phyloP scores from a whole-genome alignment of 345 rosid genomes.

The Iberis pinnata region DNA sequence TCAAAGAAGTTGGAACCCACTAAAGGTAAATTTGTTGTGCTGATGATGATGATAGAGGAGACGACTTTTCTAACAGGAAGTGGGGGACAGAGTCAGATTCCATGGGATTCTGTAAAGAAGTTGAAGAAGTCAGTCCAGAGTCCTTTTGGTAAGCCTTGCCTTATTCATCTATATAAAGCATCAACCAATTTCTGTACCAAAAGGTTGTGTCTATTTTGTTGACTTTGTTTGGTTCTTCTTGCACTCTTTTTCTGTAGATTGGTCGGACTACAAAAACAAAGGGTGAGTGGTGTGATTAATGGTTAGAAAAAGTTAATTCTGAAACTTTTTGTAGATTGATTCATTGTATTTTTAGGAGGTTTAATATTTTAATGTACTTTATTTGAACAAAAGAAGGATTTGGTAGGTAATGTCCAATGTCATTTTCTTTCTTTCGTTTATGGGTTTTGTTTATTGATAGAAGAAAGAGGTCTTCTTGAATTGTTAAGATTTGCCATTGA shows the following conservation, averaged over 20 bases:
- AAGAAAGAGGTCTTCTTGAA: conserved; percentile 15
- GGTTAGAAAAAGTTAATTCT: conserved; percentile 3
- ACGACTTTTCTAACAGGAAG: conserved; percentile 24
- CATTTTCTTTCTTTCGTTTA: conserved; percentile 6
- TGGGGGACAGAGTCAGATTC: conserved; percentile 23
- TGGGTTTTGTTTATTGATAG: conserved; percentile 1
- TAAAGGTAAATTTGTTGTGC: conserved; percentile 18
- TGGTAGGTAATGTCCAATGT: conserved; percentile 12
- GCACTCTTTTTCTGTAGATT: conserved; percentile 9
- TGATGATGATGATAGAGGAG: conserved; percentile 12
- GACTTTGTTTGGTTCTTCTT: conserved; percentile 17
- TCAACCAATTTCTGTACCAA: not conserved
- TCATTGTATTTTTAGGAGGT: too few species aligned
- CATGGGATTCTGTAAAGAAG: conserved; percentile 14
- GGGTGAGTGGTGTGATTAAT: conserved; percentile 4
- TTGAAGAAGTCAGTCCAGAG: conserved; percentile 24
- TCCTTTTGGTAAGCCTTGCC: not conserved
- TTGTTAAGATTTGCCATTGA: conserved; percentile 16
- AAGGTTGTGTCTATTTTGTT: conserved; percentile 2
- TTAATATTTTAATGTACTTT: not conserved
- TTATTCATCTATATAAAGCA: conserved; percentile 8
- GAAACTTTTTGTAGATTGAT: not conserved
- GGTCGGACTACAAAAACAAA: conserved; percentile 13
- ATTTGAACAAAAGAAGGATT: conserved; percentile 3
- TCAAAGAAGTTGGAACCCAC: conserved; percentile 26